Base-by-base conservation (phyloP, 2,329 filamentous ascomycete genomes). In the Fusarium tricinctum region DNA sequence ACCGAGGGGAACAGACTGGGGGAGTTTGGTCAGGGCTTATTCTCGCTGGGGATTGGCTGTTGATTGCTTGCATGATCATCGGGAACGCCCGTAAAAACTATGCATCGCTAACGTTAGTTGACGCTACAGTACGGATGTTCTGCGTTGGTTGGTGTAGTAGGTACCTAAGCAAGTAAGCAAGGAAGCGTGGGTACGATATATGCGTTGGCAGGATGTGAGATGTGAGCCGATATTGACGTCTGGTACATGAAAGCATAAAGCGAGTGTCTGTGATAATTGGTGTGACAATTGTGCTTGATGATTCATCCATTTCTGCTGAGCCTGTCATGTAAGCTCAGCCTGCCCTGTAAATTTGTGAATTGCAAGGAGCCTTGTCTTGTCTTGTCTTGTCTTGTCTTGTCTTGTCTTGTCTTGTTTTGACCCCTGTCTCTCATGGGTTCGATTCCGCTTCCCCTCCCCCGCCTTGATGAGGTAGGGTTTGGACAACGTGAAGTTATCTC, bases 361-460 rank as follows among this genome's bases (percentile, higher is more conserved):
- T 30, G 10, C 28, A 30, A 30, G 28, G 28, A 30, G 28, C 28
- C 28, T 5, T 30, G 28, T 30, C 28, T 30, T 30, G 28, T 30
- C 3, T 30, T 30, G 28, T 30, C 28, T 30, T 19, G 35, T 38
- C 35, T 19, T n/a, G n/a, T n/a, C 28, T 5, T 30, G 28, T 30
- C 28, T 30, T 30, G 28, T 30, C 3, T 30, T 30, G 28, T 30
- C 28, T 30, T 19, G 35, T 38, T 19, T 46, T 44, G 42, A 43
- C 51, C 63, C 63, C 49, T 66, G 63, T 56, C 56, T 44, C 40
- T 50, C 48, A 59, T 55, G 33, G 44, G 33, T 44, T 26, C 14
- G 23, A 39, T 17, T 54, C 51, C 30, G 33, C 22, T 20, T 52
- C 46, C 61, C 61, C 61, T 62, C 55, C 55, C 55, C 63, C 55